phyloP scores from a whole-genome alignment of 305 asterid species.

The Fraxinus paxiana region DNA sequence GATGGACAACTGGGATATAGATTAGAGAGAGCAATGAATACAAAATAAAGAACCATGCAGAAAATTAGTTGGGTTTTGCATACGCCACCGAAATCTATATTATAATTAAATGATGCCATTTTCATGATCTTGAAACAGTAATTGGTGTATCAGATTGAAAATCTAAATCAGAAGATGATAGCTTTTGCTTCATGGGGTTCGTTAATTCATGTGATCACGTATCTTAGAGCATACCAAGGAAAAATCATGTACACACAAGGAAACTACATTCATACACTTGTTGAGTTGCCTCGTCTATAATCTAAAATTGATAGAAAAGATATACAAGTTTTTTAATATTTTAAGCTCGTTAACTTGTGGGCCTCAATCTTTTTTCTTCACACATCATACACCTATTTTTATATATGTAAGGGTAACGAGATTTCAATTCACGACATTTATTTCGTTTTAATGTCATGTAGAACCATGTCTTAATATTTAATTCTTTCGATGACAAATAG shows the following conservation, averaged over 20 bases:
- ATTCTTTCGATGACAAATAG: not conserved
- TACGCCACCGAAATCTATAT: not conserved
- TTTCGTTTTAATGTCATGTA: not conserved
- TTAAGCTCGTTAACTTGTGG: not conserved
- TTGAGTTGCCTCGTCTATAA: not conserved
- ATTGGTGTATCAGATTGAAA: not conserved
- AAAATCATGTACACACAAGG: not conserved
- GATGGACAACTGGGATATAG: not conserved
- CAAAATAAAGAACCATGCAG: not conserved
- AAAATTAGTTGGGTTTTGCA: constrained; percentile 1
- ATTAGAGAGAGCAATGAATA: not conserved
- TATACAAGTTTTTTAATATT: not conserved
- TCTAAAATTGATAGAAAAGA: not conserved
- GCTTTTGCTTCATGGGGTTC: not conserved
- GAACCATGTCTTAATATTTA: not conserved
- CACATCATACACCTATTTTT: not conserved
- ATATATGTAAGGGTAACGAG: not conserved
- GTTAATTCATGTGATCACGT: not conserved
- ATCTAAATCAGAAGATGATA: not conserved
- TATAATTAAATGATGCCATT: not conserved
- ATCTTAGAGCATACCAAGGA: not conserved
- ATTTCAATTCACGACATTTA: not conserved
- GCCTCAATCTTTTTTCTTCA: not conserved
- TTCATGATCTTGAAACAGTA: not conserved
- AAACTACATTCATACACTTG: not conserved